Base-by-base conservation (phyloP, 805 yeast genomes). In the Candida sakaeoensis region DNA sequence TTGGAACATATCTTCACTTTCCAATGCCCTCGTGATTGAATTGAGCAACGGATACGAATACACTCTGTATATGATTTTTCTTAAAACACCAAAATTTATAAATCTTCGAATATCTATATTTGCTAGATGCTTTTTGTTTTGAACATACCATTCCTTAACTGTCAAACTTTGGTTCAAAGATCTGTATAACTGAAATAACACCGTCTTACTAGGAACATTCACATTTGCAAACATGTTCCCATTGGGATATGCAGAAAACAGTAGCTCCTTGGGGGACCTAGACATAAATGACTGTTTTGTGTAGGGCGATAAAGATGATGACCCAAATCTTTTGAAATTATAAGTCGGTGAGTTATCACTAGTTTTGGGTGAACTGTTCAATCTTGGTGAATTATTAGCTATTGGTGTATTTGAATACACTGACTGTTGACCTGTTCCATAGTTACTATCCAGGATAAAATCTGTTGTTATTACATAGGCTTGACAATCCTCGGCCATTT, bases 51-150 rank as follows among this genome's bases (percentile, higher is more conserved):
- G 97, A 53, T 78, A 86, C 15, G 89, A 68, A 40, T 84, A 75
- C 1, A 89, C 85, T 37, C 97, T 64, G 55, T 89, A 89, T 7
- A 95, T 82, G 5, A 93, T 53, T 0, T 95, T 88, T 45, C 88
- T 75, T 17, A 87, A 66, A 2, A 87, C 73, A 1, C 99, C 99
- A 68, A 90, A 93, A 14, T 89, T 79, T 15, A 93, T 68, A 50
- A 93, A 86, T 40, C 95, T 66, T 46, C 98, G 71, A 3, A 93
- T 68, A 58, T 93, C 99, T 30, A 95, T 78, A 46, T 79, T 74
- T 19, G 64, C 58, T 13, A 93, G 63, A 3, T 65, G 61, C 34
- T 74, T 74, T 28, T 67, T 68, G 53, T 93, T 82, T 43, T 79
- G 84, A 18, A 72, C 52, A 55, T 79, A 86, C 98, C 99, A 95